A percentile compares a stretch with the other conserved stretches of the same genome.
Evolutionary conservation across 192 early-diverging fungal species (phyloP).

Genomic region (Coemansia sp.): DNA sequence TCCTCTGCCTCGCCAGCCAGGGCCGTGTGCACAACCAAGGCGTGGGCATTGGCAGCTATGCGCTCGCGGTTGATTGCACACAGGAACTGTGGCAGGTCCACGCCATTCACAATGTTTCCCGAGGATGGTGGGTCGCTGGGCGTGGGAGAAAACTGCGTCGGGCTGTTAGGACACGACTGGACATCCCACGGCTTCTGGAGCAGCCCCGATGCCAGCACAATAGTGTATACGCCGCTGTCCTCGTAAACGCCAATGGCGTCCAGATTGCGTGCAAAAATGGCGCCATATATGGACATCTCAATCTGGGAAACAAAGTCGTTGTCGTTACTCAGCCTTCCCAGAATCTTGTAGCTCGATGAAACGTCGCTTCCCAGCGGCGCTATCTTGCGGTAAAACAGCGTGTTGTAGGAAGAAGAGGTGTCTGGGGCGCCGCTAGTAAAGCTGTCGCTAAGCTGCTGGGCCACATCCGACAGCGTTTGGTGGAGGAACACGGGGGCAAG

Average conservation of each 20-base stretch:
- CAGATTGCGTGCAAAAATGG: constrained; percentile 36
- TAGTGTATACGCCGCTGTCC: constrained; percentile 27
- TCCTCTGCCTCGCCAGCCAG: constrained; percentile 29
- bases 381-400: constrained; percentile 7
- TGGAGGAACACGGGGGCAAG: constrained; percentile 36
- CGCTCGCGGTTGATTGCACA: constrained; percentile 33
- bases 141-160: constrained; percentile 11
- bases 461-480: constrained; percentile 28
- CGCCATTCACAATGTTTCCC: constrained; percentile 12
- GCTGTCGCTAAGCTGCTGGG: constrained; percentile 11
- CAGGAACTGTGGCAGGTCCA: constrained; percentile 37
- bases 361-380: constrained; percentile 26
- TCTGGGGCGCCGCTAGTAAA: constrained; percentile 8
- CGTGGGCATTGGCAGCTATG: not conserved
- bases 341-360: constrained; percentile 36
- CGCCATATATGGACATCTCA: constrained; percentile 16
- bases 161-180: constrained; percentile 13
- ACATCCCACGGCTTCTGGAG: constrained; percentile 5
- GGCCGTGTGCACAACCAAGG: constrained; percentile 28
- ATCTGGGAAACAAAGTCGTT: constrained; percentile 9
- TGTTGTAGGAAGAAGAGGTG: constrained; percentile 8
- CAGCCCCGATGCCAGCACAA: constrained; percentile 34
- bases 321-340: constrained; percentile 21
- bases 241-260: constrained; percentile 39
- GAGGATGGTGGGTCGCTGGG: not conserved